phyloP scores from a whole-genome alignment of 108 stramenopile genomes.

The Bacterosira constricta region DNA sequence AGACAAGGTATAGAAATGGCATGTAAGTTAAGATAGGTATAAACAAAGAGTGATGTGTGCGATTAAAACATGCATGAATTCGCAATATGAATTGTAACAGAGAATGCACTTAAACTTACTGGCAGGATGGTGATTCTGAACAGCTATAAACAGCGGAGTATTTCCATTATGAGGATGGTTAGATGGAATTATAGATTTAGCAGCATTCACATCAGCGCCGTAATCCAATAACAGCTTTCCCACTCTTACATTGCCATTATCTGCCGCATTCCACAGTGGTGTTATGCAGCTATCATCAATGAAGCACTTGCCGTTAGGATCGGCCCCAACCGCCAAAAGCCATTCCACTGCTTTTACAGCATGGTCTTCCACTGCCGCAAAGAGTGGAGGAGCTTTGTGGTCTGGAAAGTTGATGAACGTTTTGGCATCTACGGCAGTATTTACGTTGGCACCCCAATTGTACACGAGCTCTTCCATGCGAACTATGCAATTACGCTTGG shows the following conservation, averaged over 20 bases:
- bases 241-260: constrained; percentile 1
- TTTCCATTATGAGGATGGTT: constrained; percentile 4
- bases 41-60: no score
- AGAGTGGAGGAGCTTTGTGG: neutral
- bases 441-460: neutral
- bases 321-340: neutral
- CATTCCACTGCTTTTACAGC: neutral
- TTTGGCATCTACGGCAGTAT: neutral
- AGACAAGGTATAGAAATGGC: no score
- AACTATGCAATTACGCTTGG: neutral
- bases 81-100: no score
- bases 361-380: neutral
- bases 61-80: no score
- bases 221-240: constrained; percentile 11
- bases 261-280: constrained; percentile 5
- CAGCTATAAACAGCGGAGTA: constrained; percentile 4
- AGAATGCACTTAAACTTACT: no score
- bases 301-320: neutral
- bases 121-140: constrained; percentile 6
- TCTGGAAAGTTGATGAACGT: no score
- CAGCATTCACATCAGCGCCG: constrained; percentile 11
- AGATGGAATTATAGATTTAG: no score
- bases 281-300: neutral
- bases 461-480: constrained; percentile 9
- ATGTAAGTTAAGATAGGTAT: no score